These are phyloP conservation scores for Fusarium sp. DNA, from an alignment of 2,329 filamentous ascomycete genomes.

Conservation along the genomic window DNA sequence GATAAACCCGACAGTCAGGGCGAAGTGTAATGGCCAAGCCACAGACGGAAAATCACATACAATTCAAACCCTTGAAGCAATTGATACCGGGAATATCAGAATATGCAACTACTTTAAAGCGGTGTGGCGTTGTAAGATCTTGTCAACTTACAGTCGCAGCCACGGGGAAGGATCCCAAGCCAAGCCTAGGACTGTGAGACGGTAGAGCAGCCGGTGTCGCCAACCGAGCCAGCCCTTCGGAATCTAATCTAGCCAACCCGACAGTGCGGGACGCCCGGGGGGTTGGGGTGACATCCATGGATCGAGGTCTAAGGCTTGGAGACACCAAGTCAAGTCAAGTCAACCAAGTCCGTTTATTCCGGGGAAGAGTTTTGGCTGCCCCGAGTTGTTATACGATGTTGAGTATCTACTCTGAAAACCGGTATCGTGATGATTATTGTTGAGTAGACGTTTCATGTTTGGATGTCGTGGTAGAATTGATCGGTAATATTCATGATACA, in stretches of 20 bases:
- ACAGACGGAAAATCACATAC: neutral
- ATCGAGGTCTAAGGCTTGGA: conserved; percentile 5
- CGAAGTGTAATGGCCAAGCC: neutral
- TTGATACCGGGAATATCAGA: neutral
- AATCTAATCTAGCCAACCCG: conserved; percentile 41
- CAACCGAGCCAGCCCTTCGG: conserved; percentile 45
- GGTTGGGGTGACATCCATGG: conserved; percentile 22
- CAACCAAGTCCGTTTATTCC: conserved; percentile 17
- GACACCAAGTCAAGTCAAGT: conserved; percentile 9
- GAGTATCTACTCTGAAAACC: neutral
- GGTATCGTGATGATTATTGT: neutral
- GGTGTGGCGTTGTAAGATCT: conserved; percentile 26
- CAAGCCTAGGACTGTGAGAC: conserved; percentile 32
- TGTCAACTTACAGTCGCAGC: neutral
- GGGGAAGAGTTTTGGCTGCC: conserved; percentile 38
- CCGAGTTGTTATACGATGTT: conserved; percentile 2
- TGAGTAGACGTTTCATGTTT: neutral
- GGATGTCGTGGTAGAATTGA: neutral
- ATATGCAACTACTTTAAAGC: conserved; percentile 22
- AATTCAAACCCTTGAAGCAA: neutral
- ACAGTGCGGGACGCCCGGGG: conserved; percentile 32
- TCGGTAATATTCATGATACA: neutral
- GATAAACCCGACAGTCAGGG: neutral
- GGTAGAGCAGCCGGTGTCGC: conserved; percentile 18
- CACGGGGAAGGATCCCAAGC: conserved; percentile 15